Conservation (phyloP, 768 basidiomycete genomes). For the Wakefieldia striispora region DNA sequence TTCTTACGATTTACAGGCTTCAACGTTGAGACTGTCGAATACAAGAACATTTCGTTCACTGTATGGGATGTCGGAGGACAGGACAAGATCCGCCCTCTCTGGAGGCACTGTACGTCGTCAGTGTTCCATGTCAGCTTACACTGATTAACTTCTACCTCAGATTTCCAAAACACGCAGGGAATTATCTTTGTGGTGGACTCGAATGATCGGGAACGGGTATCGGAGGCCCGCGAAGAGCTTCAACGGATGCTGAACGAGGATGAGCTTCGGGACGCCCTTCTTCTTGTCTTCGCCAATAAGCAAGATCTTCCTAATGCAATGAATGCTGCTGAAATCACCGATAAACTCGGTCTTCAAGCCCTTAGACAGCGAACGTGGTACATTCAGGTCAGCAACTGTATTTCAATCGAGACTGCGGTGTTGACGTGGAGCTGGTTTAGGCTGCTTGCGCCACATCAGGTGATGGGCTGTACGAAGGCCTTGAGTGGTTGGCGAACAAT, state of each 20-base stretch:
- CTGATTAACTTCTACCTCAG: slow-evolving; percentile 41
- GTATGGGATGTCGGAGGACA: slow-evolving; percentile 99
- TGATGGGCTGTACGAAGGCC: slow-evolving; percentile 97
- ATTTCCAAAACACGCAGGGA: slow-evolving; percentile 99
- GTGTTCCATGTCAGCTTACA: slow-evolving; percentile 6
- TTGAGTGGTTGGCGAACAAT: slow-evolving; percentile 94
- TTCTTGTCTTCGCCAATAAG: slow-evolving; percentile 99
- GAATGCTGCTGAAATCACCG: slow-evolving; percentile 99
- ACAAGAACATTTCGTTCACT: slow-evolving; percentile 99
- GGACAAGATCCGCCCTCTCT: slow-evolving; percentile 99
- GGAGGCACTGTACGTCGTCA: slow-evolving; percentile 93
- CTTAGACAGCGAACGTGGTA: slow-evolving; percentile 98
- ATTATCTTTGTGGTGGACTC: slow-evolving; percentile 99
- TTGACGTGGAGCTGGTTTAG: slow-evolving; percentile 40
- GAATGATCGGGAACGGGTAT: slow-evolving; percentile 98
- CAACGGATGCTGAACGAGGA: slow-evolving; percentile 99
- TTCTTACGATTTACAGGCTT: slow-evolving; percentile 64
- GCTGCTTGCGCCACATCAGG: slow-evolving; percentile 98
- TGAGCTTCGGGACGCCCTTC: slow-evolving; percentile 96
- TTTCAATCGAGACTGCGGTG: background rate
- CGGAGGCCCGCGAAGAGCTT: slow-evolving; percentile 97
- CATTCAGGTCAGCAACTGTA: slow-evolving; percentile 67
- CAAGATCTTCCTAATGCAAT: slow-evolving; percentile 99
- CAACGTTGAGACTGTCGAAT: slow-evolving; percentile 99
- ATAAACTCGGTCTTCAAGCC: slow-evolving; percentile 97